Evolutionary conservation across 75 land plant species (phyloP), one percentile per base, ranked within the genome.

Genomic region (Chamaecyparis obtusa): DNA sequence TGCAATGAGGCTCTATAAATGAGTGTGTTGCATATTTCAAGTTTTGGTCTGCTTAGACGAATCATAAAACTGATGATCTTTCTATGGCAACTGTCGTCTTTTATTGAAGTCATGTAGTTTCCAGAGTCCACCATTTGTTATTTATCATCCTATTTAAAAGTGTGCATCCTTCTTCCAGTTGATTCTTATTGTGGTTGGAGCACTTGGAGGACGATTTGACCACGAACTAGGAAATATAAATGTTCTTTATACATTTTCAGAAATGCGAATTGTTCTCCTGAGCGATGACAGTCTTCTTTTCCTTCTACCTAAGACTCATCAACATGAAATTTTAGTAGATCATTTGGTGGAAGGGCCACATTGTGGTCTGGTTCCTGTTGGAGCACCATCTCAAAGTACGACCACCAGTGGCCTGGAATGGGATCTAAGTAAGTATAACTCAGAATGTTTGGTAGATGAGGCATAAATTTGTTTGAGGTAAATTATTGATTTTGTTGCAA

Each of bases 141-240:
- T 83, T 83, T 27, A 27, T 17, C 32, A 1, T 55, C 17, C 48
- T 37, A 8, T 33, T 8, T 15, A 39, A 54, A 85, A 10, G 33
- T 86, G n/a, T 83, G 37, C 24, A 24, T 41, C 24, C 81, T 41
- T 56, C 77, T 14, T 89, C 85, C 90, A 96, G 98, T 77, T 96
- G 36, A 92, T 91, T 87, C 89, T 98, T 83, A 92, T 98, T 84
- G 99, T 93, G 86, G 89, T 93, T 51, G 99, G 99, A 60, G 99
- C 96, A 75, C 93, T 98, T 55, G 99, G 99, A 86, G 99, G 99
- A 60, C 87, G 99, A 85, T 95, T 98, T 90, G 99, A 98, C 83
- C 99, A 98, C 85, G 99, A 95, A 88, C 69, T 91, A 80, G 99
- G 97, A 86, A 96, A 98, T 88, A 84, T 98, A 9, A 98, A 98